A percentile compares a stretch with the other conserved stretches of the same genome.
Conservation (phyloP, 208 protist species). For the Crithidia acanthocephali region DNA sequence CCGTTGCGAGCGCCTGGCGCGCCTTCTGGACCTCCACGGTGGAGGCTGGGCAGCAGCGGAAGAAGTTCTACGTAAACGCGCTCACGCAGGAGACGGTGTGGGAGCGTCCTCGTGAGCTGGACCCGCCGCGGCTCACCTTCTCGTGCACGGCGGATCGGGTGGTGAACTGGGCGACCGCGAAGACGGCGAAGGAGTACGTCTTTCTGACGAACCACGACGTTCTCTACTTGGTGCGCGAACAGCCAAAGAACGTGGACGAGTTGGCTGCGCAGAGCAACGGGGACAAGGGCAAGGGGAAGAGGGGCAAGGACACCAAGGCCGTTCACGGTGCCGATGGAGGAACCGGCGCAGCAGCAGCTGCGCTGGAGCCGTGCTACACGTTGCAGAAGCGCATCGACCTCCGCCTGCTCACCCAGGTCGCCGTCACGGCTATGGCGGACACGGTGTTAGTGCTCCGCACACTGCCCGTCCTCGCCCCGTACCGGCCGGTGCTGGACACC, state of each 20-base stretch:
- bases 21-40: slow-evolving; percentile 44
- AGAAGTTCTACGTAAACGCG: slow-evolving; percentile 59
- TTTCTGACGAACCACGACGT: slow-evolving; percentile 42
- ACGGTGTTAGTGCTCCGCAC: slow-evolving; percentile 68
- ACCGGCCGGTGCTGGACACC: slow-evolving; percentile 40
- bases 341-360: background rate
- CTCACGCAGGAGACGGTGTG: slow-evolving; percentile 42
- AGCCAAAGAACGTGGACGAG: background rate
- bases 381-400: slow-evolving; percentile 74
- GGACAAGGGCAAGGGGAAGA: slow-evolving; percentile 3
- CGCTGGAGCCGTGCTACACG: slow-evolving; percentile 25
- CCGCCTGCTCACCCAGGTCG: slow-evolving; percentile 63
- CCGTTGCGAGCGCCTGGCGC: slow-evolving; percentile 62
- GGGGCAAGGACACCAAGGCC: background rate
- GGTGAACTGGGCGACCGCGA: slow-evolving; percentile 45
- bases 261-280: background rate
- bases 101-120: slow-evolving; percentile 40
- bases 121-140: slow-evolving; percentile 53
- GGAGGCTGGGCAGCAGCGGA: slow-evolving; percentile 38
- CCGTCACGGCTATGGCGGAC: slow-evolving; percentile 68
- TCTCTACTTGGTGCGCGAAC: slow-evolving; percentile 36
- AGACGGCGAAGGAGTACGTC: slow-evolving; percentile 38
- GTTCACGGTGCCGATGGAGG: background rate
- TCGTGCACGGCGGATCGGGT: slow-evolving; percentile 47
- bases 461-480: slow-evolving; percentile 55